Evolutionary conservation across 495 filamentous ascomycete genomes (phyloP).

Genomic region (Penicillium robsamsonii): DNA sequence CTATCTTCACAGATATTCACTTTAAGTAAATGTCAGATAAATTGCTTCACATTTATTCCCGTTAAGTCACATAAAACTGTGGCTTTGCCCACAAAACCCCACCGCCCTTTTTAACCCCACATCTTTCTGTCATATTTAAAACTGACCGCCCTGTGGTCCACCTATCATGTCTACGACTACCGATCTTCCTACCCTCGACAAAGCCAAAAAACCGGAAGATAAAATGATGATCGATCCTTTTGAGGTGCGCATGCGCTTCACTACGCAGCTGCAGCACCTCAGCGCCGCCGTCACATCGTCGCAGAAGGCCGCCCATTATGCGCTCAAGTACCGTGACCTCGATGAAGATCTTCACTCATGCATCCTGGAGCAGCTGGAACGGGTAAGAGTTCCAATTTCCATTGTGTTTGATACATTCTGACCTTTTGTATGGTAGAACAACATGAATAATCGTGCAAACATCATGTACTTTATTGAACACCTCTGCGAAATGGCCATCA

Average conservation of each 20-base stretch:
- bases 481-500: constrained; percentile 80
- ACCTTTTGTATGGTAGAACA: constrained; percentile 53
- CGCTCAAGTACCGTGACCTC: constrained; percentile 85
- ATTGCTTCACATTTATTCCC: neutral
- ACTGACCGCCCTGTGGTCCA: neutral
- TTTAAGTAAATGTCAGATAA: neutral
- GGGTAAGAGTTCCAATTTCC: constrained; percentile 45
- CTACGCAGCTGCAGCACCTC: constrained; percentile 77
- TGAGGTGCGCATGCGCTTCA: constrained; percentile 97
- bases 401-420: neutral
- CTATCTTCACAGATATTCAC: neutral
- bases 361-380: constrained; percentile 91
- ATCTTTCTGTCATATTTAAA: neutral
- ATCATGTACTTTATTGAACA: constrained; percentile 99
- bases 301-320: constrained; percentile 92
- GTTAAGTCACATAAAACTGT: neutral
- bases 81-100: neutral
- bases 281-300: constrained; percentile 85
- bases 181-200: neutral
- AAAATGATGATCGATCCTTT: constrained; percentile 85
- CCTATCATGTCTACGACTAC: constrained; percentile 8
- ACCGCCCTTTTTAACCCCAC: neutral
- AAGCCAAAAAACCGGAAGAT: constrained; percentile 7
- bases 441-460: constrained; percentile 95
- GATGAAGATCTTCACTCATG: constrained; percentile 96